A percentile compares a stretch with the other conserved stretches of the same genome.
phyloP scores from a whole-genome alignment of 352 stramenopile species.

The Phytopythium oedochilum region DNA sequence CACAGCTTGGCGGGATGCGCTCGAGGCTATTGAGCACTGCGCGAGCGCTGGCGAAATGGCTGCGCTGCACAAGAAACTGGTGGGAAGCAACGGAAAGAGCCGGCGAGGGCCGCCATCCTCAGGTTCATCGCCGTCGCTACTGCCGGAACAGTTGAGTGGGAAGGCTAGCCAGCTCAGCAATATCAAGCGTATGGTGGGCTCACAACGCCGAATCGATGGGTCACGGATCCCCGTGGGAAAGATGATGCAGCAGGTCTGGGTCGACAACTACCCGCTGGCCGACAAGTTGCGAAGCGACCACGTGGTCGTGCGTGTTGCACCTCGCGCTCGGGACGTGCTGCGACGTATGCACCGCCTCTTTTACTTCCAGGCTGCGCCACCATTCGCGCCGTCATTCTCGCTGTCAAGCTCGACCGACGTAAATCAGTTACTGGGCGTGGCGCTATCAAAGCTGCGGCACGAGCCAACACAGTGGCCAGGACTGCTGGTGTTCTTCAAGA shows the following conservation, averaged over 20 bases:
- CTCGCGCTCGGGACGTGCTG: slow-evolving; percentile 40
- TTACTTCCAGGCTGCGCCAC: slow-evolving; percentile 51
- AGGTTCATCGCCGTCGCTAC: background rate
- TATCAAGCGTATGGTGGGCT: slow-evolving; percentile 42
- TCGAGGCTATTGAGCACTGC: slow-evolving; percentile 56
- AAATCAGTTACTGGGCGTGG: slow-evolving; percentile 17
- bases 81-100: slow-evolving; percentile 31
- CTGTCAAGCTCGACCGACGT: slow-evolving; percentile 7
- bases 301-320: slow-evolving; percentile 43
- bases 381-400: slow-evolving; percentile 21
- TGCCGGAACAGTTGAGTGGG: background rate
- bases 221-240: slow-evolving; percentile 57
- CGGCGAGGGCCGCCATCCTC: background rate
- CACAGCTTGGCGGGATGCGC: slow-evolving; percentile 7
- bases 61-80: slow-evolving; percentile 50
- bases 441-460: slow-evolving; percentile 23
- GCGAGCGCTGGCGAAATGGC: slow-evolving; percentile 40
- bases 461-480: slow-evolving; percentile 67
- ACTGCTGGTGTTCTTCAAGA: slow-evolving; percentile 70
- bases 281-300: slow-evolving; percentile 31
- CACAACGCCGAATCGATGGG: slow-evolving; percentile 65
- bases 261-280: slow-evolving; percentile 31
- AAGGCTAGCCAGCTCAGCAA: slow-evolving; percentile 41
- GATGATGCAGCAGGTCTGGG: slow-evolving; percentile 58
- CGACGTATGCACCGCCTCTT: slow-evolving; percentile 68